Percentiles rank a stretch among this genome's conserved stretches.
Evolutionary conservation across 2,329 filamentous ascomycete species (phyloP).

Genomic region (Paecilomyces niveus): DNA sequence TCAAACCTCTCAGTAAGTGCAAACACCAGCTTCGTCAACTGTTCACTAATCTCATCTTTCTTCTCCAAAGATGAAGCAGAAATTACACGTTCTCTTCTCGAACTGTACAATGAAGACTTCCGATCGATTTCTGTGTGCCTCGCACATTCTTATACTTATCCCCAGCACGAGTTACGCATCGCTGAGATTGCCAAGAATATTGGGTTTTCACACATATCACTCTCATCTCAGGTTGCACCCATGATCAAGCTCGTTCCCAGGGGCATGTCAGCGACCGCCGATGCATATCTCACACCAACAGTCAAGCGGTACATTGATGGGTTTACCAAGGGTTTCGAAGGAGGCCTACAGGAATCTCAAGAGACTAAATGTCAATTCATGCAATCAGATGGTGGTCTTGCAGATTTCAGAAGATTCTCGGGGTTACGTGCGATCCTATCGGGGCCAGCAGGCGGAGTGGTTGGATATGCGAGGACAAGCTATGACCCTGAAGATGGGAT

Average conservation of each 20-base stretch:
- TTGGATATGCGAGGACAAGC: constrained; percentile 81
- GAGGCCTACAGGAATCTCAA: constrained; percentile 65
- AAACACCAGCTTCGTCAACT: constrained; percentile 59
- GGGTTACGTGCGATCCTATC: constrained; percentile 80
- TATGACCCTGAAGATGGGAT: constrained; percentile 73
- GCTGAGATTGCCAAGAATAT: constrained; percentile 70
- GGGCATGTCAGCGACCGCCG: constrained; percentile 69
- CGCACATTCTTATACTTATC: constrained; percentile 90
- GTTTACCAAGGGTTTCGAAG: constrained; percentile 73
- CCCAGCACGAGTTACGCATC: constrained; percentile 72
- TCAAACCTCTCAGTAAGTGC: constrained; percentile 62
- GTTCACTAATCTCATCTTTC: constrained; percentile 57
- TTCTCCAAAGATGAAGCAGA: constrained; percentile 46
- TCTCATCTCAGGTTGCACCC: constrained; percentile 75
- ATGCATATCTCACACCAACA: constrained; percentile 72
- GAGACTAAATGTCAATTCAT: constrained; percentile 86
- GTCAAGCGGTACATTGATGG: constrained; percentile 71
- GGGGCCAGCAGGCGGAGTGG: constrained; percentile 86
- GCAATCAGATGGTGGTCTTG: constrained; percentile 72
- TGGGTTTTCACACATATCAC: constrained; percentile 74
- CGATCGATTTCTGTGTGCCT: constrained; percentile 80
- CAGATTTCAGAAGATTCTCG: constrained; percentile 55
- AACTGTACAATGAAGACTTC: constrained; percentile 55
- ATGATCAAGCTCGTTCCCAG: constrained; percentile 78
- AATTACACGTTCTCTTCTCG: constrained; percentile 56